Evolutionary conservation across 805 yeast genomes (phyloP).

Genomic region (Saturnispora halmiae): DNA sequence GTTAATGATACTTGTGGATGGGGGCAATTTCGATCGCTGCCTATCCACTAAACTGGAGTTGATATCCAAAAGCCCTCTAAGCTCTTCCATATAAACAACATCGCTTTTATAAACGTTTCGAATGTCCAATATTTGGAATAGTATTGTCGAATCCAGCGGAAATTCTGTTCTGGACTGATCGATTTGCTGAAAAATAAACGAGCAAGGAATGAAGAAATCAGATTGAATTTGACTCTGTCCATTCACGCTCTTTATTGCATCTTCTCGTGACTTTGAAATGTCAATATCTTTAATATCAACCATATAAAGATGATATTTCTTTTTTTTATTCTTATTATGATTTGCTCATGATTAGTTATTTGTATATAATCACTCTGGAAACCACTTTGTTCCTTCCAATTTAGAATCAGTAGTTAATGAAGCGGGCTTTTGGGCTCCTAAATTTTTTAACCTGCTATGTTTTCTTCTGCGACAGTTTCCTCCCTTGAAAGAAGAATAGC

Average conservation of each 20-base stretch:
- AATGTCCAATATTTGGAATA: conserved; percentile 50
- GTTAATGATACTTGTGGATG: conserved; percentile 31
- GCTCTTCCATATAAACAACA: conserved; percentile 45
- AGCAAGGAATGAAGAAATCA: conserved; percentile 8
- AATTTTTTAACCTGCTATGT: not conserved
- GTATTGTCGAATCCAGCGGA: conserved; percentile 5
- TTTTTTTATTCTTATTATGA: too few relatives aligned
- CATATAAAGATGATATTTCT: too few relatives aligned
- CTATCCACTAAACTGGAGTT: conserved; percentile 54
- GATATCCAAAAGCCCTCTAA: conserved; percentile 44
- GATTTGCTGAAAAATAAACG: conserved; percentile 9
- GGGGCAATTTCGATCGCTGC: conserved; percentile 24
- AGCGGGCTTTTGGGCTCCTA: not conserved
- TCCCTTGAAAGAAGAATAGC: conserved; percentile 37
- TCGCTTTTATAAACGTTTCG: conserved; percentile 45
- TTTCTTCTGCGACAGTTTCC: conserved; percentile 41
- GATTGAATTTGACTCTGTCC: not conserved
- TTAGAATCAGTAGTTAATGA: not conserved
- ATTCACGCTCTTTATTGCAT: not conserved
- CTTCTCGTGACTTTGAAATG: conserved; percentile 3
- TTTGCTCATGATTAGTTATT: too few relatives aligned
- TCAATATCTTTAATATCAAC: too few relatives aligned
- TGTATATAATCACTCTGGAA: too few relatives aligned
- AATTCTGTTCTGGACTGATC: conserved; percentile 3
- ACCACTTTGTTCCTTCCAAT: not conserved